Conservation (phyloP, 129 eudicot species). For the Helianthus annuus region HanXRQr2.0-SUNRISE NC_035443.2:108362265-108362764, state of each 20-base stretch:
- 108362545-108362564: slow-evolving; percentile 92
- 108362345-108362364: slow-evolving; percentile 82
- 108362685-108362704: slow-evolving; percentile 76
- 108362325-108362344: slow-evolving; percentile 73
- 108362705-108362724: slow-evolving; percentile 50
- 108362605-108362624: slow-evolving; percentile 83
- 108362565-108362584: slow-evolving; percentile 90
- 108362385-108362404: slow-evolving; percentile 85
- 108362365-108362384: slow-evolving; percentile 80
- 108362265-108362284: slow-evolving; percentile 85
- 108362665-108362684: slow-evolving; percentile 89
- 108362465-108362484: slow-evolving; percentile 66
- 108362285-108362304: slow-evolving; percentile 77
- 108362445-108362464: slow-evolving; percentile 78
- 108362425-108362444: slow-evolving; percentile 94
- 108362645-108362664: slow-evolving; percentile 58
- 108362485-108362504: slow-evolving; percentile 72
- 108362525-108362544: slow-evolving; percentile 86
- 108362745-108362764: slow-evolving; percentile 99
- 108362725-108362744: slow-evolving; percentile 90
- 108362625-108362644: slow-evolving; percentile 60
- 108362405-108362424: slow-evolving; percentile 75
- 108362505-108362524: slow-evolving; percentile 75
- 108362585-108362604: slow-evolving; percentile 83
- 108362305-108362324: slow-evolving; percentile 62